Evolutionary conservation across 83 land plant species (phyloP).

Genomic region (Diphasiastrum complanatum): DNA sequence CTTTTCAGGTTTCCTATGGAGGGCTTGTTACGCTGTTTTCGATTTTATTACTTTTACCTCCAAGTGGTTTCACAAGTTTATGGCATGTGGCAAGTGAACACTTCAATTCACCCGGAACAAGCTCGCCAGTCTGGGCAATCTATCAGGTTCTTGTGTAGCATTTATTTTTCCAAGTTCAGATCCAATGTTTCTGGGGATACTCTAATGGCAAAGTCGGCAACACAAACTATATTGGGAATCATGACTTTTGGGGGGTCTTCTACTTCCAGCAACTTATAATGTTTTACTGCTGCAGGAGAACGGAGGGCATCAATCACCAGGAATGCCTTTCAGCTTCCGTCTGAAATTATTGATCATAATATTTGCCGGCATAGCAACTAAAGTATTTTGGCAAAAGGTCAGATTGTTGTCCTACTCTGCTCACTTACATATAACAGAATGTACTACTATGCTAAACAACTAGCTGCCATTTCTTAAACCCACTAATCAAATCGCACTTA

Average conservation of each 20-base stretch:
- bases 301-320: conserved; percentile 32
- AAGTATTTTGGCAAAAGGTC: conserved; percentile 40
- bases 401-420: too few relatives aligned
- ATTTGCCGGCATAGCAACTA: conserved; percentile 7
- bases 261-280: too few relatives aligned
- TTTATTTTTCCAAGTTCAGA: too few relatives aligned
- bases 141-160: too few relatives aligned
- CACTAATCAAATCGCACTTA: too few relatives aligned
- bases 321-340: conserved; percentile 29
- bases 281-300: conserved; percentile 6
- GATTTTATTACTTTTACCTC: conserved; percentile 2
- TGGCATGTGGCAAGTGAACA: conserved; percentile 16
- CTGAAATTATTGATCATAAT: conserved; percentile 29
- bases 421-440: too few relatives aligned
- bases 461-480: too few relatives aligned
- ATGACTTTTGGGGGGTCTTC: too few relatives aligned
- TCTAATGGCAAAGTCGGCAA: too few relatives aligned
- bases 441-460: too few relatives aligned
- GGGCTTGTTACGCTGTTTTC: background rate
- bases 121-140: conserved; percentile 8
- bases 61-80: background rate
- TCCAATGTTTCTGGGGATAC: too few relatives aligned
- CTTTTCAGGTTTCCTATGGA: conserved; percentile 11
- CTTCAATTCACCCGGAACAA: background rate
- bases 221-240: too few relatives aligned